Conservation (phyloP, 805 yeast species). For the Komagataella mondaviorum region DNA sequence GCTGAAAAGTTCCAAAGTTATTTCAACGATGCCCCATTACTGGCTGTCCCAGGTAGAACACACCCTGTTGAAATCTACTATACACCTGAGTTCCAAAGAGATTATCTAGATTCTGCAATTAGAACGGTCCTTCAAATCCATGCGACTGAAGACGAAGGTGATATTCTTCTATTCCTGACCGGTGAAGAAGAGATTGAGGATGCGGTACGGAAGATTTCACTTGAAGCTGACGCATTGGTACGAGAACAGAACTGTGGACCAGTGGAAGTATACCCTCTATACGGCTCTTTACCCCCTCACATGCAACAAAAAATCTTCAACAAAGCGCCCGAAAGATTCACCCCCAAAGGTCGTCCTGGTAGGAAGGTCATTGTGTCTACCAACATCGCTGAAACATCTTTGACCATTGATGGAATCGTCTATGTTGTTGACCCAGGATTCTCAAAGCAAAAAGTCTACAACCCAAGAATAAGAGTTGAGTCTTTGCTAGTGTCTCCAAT, state of each 20-base stretch:
- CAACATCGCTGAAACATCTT: conserved; percentile 94
- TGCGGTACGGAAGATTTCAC: conserved; percentile 76
- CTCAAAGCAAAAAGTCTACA: conserved; percentile 91
- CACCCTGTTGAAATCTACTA: conserved; percentile 95
- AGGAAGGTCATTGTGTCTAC: conserved; percentile 88
- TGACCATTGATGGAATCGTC: conserved; percentile 95
- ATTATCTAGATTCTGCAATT: conserved; percentile 88
- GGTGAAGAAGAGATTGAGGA: conserved; percentile 99
- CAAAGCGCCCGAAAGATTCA: conserved; percentile 68
- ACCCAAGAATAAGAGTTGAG: conserved; percentile 92
- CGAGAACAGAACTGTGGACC: conserved; percentile 92
- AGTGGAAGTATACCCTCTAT: conserved; percentile 76
- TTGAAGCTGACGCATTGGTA: conserved; percentile 80
- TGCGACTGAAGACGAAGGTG: conserved; percentile 93
- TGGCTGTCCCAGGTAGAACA: conserved; percentile 97
- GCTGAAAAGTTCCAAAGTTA: conserved; percentile 91
- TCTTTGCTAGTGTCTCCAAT: conserved; percentile 90
- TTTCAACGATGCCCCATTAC: conserved; percentile 82
- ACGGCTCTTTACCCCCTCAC: conserved; percentile 93
- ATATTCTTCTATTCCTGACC: conserved; percentile 72
- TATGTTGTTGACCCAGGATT: conserved; percentile 97
- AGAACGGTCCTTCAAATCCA: conserved; percentile 93
- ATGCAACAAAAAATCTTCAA: conserved; percentile 92
- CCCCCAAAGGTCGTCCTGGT: conserved; percentile 79
- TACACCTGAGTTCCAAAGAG: conserved; percentile 94